Base-by-base conservation (phyloP, 768 basidiomycete genomes). In the Clitopilus hobsonii region DNA sequence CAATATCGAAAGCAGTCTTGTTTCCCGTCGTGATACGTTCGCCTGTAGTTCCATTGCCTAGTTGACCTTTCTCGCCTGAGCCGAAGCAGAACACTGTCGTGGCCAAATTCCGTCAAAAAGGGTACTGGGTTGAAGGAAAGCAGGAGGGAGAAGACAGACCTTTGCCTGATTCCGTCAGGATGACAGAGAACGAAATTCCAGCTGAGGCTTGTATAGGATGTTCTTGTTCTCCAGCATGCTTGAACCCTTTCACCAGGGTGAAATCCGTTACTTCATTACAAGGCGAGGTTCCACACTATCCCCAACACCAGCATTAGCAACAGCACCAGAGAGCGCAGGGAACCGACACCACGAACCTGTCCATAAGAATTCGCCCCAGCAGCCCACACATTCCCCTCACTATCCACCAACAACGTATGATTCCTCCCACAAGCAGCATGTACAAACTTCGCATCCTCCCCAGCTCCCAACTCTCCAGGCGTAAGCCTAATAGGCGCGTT, bases 11-110 rank as follows among this genome's bases (percentile, higher is more conserved):
- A 10, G 82, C 85, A 0, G 86, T 83, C 70, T 93, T 93, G 62
- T 91, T 91, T 18, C 89, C 90, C 1, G 89, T 88, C 7, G 86
- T 82, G 55, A 96, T 91, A 29, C 91, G 83, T 69, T 96, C 94
- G n/a, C 95, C 93, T 0, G 93, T 95, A 59, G 84, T 84, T 16
- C 95, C 96, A 66, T 93, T 95, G 0, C 94, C 96, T 0, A 98
- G 76, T 60, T 97, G 95, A 1, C 96, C 96, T 56, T 91, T 86
- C 69, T 97, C 94, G 20, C 86, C 91, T 51, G 91, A 94, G 28
- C 96, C 96, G 59, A 94, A 88, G 1, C 92, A 80, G 63, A 88
- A 98, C 2, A 96, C 92, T 89, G 61, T 49, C 29, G 38, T 13
- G 22, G n/a, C 4, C 38, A 29, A 49, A 48, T 49, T 58, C 54